Evolutionary conservation across 805 yeast species (phyloP), one percentile per base, ranked within the genome.

Genomic region (Suhomyces kilbournensis): DNA sequence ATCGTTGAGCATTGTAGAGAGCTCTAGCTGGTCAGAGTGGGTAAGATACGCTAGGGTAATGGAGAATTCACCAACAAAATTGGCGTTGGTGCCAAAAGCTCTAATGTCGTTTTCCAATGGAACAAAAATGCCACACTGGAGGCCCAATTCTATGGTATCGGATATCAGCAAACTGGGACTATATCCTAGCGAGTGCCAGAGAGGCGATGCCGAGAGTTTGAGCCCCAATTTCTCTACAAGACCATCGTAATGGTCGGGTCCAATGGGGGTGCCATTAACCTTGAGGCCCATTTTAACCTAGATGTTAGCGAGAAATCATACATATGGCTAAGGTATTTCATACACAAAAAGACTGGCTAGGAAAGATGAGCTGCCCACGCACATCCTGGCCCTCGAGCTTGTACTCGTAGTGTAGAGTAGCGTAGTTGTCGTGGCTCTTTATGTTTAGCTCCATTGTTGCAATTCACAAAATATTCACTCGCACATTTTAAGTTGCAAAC

Each of bases 171-270:
- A 42, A 20, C n/a, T 14, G 17, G 34, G 20, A 9, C 25, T 23
- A 15, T 48, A 55, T 1, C 30, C 51, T 5, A 55, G 42, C 3
- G 48, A 32, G 7, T 12, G n/a, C 58, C 58, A 55, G 7, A 52
- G 15, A 6, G 45, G 39, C 4, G 53, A 19, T 8, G 19, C 35
- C 39, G 23, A 10, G 8, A 49, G 8, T 7, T 40, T 48, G 3
- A 19, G 20, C 8, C 61, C 56, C 7, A 63, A 34, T 10, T 26
- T 40, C 15, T 60, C 64, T 1, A 59, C 15, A n/a, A 59, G 44
- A 3, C 47, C 30, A 22, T 53, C 55, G 40, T 55, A 55, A 38
- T 46, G 42, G 12, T 47, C 30, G 9, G 48, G 44, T 4, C 23
- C 19, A 17, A 46, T 35, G 4, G 10, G 15, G 4, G 20, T 32